Base-by-base conservation (phyloP, 78 protist species). In the Tieghemostelium lacteum region DNA sequence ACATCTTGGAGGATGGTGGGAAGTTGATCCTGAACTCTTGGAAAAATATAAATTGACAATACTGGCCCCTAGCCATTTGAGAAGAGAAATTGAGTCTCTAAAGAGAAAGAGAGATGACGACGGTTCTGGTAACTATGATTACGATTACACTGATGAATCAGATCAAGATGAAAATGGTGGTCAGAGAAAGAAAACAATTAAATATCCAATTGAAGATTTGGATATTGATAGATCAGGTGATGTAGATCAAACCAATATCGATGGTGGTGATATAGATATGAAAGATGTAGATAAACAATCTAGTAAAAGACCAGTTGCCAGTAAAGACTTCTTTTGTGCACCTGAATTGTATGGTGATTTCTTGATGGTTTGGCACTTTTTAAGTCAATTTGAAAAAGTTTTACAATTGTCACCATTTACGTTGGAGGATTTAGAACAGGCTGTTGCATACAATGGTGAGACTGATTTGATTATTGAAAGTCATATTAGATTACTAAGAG, bases 311-410 rank as follows among this genome's bases (percentile, higher is more conserved):
- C 87, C 87, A n/a, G 29, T 83, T 22, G 66, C 91, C 22, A 55
- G 78, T 6, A 49, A 45, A 17, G 19, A 66, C 20, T 83, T 83
- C 26, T 28, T 83, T n/a, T 70, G 91, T 58, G 4, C 28, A 4
- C 52, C 50, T 2, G 45, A 24, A 16, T 28, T 45, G 14, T 83
- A 31, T 83, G 91, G 91, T 42, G 91, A 83, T 16, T 22, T 83
- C 12, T 52, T 83, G 16, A 69, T 55, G 80, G 52, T 69, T 19
- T 83, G 91, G 91, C 78, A 69, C 42, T 83, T 83, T n/a, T 31
- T 83, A 0, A 54, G 54, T n/a, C 91, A 69, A 22, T 83, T 83
- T 69, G 91, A 83, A 69, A 58, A 83, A 40, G 91, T 83, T 8
- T 14, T 83, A 3, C 63, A 39, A 1, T 60, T 83, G 17, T 26